Evolutionary conservation across 2,329 filamentous ascomycete genomes (phyloP), one percentile per base, ranked within the genome.

Genomic region (Pseudogymnoascus sp.): DNA sequence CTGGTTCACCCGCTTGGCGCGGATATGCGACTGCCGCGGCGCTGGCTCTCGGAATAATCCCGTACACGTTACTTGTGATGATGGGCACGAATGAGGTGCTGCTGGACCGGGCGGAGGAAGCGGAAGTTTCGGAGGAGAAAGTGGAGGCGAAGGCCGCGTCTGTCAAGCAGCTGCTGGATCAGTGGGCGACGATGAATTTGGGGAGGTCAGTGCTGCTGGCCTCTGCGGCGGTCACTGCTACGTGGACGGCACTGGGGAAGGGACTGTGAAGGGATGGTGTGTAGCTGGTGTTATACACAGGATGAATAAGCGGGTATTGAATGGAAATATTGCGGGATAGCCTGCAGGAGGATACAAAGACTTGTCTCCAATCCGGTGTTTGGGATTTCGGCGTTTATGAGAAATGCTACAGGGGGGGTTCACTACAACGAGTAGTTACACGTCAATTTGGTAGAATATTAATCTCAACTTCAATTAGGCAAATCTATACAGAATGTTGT

Each of bases 181-280:
- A 72, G 62, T 86, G 82, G 82, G 81, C 75, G 2, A 71, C 75
- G 58, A 67, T 83, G 66, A 84, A 84, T 66, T 64, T 84, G 35
- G 76, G 71, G 5, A 68, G 79, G 16, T 72, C 73, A 2, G 60
- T 72, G 6, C 65, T 78, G 39, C 59, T 67, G 28, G 41, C 62
- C 34, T 64, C 65, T 25, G 65, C 63, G 43, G 66, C 68, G 3
- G 66, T 69, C 0, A 60, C 72, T 22, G 74, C 72, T n/a, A 61
- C 70, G 38, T 70, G 65, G 62, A 67, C 68, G 37, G 65, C 68
- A 18, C 57, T 71, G 54, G 62, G 61, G 22, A 65, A 63, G 30
- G 30, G 14, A 22, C 8, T 38, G 3, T 34, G 34, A 47, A 22
- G 14, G 1, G 18, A 5, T 47, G 9, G 22, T 16, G 43, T 30